phyloP scores from a whole-genome alignment of 768 basidiomycete genomes.

The Inosperma sp. region DNA sequence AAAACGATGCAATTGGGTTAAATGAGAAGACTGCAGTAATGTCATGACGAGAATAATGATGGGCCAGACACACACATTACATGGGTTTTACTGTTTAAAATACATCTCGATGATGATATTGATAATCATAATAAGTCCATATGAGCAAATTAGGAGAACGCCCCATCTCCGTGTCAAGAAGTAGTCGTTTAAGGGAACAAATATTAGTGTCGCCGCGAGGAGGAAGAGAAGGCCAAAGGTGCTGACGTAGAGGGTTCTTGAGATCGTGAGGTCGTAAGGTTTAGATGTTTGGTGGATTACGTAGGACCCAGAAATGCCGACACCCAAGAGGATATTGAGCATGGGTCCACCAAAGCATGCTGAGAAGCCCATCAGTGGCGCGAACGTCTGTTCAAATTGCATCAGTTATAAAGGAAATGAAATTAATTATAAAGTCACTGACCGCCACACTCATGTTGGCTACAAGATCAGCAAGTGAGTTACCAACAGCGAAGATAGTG shows the following conservation, averaged over 20 bases:
- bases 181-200: slow-evolving; percentile 84
- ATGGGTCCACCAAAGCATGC: slow-evolving; percentile 93
- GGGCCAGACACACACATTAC: neutral
- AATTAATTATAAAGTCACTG: slow-evolving; percentile 23
- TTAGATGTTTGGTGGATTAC: slow-evolving; percentile 60
- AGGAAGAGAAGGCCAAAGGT: slow-evolving; percentile 74
- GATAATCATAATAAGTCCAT: slow-evolving; percentile 68
- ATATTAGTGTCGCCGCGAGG: slow-evolving; percentile 68
- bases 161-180: slow-evolving; percentile 81
- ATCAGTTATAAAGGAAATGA: neutral
- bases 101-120: slow-evolving; percentile 78
- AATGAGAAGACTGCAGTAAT: too few relatives aligned
- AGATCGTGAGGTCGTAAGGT: slow-evolving; percentile 73
- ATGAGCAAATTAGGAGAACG: slow-evolving; percentile 66
- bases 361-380: slow-evolving; percentile 91
- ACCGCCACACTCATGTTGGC: slow-evolving; percentile 95
- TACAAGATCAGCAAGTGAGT: slow-evolving; percentile 93
- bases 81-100: slow-evolving; percentile 9
- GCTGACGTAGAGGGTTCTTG: slow-evolving; percentile 80
- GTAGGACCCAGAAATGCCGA: slow-evolving; percentile 89
- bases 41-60: too few relatives aligned
- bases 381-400: slow-evolving; percentile 54
- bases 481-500: slow-evolving; percentile 95
- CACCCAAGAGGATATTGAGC: slow-evolving; percentile 86
- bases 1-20: too few relatives aligned